A percentile compares a stretch with the other conserved stretches of the same genome.
Evolutionary conservation across 1,139 yeast species (phyloP).

Genomic region (Wickerhamomyces sp.): DNA sequence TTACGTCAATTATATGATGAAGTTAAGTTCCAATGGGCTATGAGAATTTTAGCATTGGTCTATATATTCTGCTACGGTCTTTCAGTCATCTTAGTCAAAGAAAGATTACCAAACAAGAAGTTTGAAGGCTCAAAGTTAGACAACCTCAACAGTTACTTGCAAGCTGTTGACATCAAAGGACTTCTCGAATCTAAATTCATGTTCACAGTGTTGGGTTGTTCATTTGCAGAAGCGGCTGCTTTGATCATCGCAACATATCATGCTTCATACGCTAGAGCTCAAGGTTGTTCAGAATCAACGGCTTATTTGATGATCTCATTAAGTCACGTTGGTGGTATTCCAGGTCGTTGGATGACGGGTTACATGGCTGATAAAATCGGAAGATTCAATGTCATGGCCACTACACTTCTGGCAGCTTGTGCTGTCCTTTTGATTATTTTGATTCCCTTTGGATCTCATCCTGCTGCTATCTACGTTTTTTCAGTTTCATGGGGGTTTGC

Average conservation of each 20-base stretch:
- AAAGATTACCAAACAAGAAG: conserved; percentile 16
- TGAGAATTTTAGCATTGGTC: conserved; percentile 50
- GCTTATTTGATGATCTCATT: conserved; percentile 51
- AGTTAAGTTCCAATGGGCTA: conserved; percentile 57
- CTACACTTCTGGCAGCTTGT: conserved; percentile 36
- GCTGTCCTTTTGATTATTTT: conserved; percentile 25
- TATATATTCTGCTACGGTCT: conserved; percentile 25
- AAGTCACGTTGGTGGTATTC: conserved; percentile 53
- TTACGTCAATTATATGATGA: conserved; percentile 43
- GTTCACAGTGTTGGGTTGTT: conserved; percentile 22
- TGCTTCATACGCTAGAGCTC: conserved; percentile 47
- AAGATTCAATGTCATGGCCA: conserved; percentile 42
- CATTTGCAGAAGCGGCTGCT: conserved; percentile 39
- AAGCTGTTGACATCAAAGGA: conserved; percentile 24
- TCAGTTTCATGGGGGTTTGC: conserved; percentile 31
- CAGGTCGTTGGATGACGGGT: conserved; percentile 58
- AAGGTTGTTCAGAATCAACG: conserved; percentile 45
- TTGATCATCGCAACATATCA: conserved; percentile 48
- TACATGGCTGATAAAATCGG: conserved; percentile 47
- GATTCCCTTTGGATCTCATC: conserved; percentile 31
- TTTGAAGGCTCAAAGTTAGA: conserved; percentile 5
- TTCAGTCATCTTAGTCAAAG: conserved; percentile 19
- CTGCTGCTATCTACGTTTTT: conserved; percentile 29
- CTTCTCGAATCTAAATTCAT: conserved; percentile 21
- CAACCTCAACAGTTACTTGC: conserved; percentile 10